phyloP scores from a whole-genome alignment of 2,329 filamentous ascomycete genomes.

The Blastomyces percursus region DNA sequence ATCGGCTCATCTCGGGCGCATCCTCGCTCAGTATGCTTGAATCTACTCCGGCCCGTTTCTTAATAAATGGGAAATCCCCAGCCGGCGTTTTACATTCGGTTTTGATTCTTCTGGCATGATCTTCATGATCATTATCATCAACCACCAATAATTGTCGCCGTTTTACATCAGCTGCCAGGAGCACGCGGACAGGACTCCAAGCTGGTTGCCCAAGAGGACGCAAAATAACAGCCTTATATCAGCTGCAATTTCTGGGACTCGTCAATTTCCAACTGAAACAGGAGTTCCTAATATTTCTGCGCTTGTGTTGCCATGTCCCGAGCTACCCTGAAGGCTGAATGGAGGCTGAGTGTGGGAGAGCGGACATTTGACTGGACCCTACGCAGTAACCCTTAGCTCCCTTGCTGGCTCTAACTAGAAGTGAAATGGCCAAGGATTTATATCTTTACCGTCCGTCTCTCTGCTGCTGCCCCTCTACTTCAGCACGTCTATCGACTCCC shows the following conservation, averaged over 20 bases:
- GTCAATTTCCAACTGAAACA: too few species aligned
- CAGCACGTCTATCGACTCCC: too few species aligned
- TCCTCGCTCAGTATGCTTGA: not conserved
- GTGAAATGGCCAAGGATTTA: not conserved
- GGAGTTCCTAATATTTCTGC: too few species aligned
- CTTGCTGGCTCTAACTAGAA: not conserved
- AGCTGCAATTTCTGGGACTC: not conserved
- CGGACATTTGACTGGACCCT: not conserved
- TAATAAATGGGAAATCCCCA: not conserved
- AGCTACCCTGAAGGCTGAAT: too few species aligned
- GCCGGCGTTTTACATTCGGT: not conserved
- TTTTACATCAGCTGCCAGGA: not conserved
- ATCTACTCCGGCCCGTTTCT: not conserved
- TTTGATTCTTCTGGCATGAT: not conserved
- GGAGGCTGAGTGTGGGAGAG: too few species aligned
- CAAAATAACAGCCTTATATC: not conserved
- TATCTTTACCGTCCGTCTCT: too few species aligned
- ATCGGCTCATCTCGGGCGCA: constrained; percentile 1
- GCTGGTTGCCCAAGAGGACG: not conserved
- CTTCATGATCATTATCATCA: too few species aligned
- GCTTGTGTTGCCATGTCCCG: too few species aligned
- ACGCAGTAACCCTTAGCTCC: constrained; percentile 1
- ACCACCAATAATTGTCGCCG: not conserved
- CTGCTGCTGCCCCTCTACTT: too few species aligned
- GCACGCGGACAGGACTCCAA: not conserved